Percentiles rank a stretch among this genome's conserved stretches.
These are phyloP conservation scores for Chamaenerion angustifolium DNA, from an alignment of 345 rosid genomes.

Conservation along the genomic window DNA sequence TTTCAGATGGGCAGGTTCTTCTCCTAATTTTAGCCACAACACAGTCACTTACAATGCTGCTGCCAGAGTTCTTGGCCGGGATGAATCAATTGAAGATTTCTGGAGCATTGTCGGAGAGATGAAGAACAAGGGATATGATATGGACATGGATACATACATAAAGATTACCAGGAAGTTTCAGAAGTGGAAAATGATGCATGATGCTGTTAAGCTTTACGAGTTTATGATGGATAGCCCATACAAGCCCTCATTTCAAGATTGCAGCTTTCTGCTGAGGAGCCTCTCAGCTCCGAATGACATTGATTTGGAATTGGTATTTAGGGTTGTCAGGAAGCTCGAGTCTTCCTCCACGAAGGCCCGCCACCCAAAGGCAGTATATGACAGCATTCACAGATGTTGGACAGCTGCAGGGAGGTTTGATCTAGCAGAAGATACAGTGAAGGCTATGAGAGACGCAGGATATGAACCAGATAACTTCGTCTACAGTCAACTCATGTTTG, in stretches of 20 bases:
- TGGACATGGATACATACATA: constrained; percentile 61
- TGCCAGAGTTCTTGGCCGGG: constrained; percentile 48
- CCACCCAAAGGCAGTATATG: constrained; percentile 62
- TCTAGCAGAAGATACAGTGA: constrained; percentile 46
- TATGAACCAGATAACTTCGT: constrained; percentile 71
- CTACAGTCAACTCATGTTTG: constrained; percentile 70
- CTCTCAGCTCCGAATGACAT: constrained; percentile 32
- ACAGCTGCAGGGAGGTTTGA: constrained; percentile 48
- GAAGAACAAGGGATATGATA: constrained; percentile 42
- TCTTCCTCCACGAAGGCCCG: constrained; percentile 21
- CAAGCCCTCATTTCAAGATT: constrained; percentile 61
- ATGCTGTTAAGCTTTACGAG: constrained; percentile 71
- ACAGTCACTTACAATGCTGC: constrained; percentile 47
- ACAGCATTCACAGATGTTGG: constrained; percentile 66
- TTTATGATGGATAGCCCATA: constrained; percentile 80
- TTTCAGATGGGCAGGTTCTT: constrained; percentile 38
- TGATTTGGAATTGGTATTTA: constrained; percentile 46
- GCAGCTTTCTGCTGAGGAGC: constrained; percentile 42
- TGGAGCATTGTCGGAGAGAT: constrained; percentile 59
- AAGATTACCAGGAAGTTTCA: constrained; percentile 73
- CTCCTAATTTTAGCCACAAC: constrained; percentile 24
- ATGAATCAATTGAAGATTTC: constrained; percentile 45
- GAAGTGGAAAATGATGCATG: constrained; percentile 47
- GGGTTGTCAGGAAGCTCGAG: constrained; percentile 50
- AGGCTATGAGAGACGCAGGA: constrained; percentile 56